Conservation (phyloP, 2,329 filamentous ascomycete species). For the Cladosporium colombiae region DNA sequence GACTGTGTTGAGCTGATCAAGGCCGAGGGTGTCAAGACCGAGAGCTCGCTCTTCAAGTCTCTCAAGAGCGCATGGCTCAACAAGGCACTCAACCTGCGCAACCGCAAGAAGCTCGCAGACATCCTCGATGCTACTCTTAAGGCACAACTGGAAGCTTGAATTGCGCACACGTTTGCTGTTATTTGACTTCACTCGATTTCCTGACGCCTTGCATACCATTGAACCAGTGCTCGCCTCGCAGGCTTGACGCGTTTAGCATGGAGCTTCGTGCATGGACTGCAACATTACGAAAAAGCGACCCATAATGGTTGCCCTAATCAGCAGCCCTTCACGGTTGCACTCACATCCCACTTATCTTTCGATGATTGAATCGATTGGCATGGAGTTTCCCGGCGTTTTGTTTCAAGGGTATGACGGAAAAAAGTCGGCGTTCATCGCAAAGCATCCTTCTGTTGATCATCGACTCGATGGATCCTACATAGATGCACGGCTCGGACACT, state of each 20-base stretch:
- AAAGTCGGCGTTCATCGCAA: slow-evolving; percentile 14
- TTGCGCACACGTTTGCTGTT: neutral
- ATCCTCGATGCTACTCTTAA: slow-evolving; percentile 54
- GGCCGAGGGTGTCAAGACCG: slow-evolving; percentile 44
- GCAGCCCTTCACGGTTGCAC: neutral
- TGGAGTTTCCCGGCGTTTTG: slow-evolving; percentile 14
- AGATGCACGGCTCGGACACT: neutral
- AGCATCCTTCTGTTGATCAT: neutral
- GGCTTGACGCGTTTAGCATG: slow-evolving; percentile 9
- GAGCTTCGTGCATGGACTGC: neutral
- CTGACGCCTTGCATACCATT: neutral
- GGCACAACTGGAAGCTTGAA: slow-evolving; percentile 50
- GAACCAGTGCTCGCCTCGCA: slow-evolving; percentile 4
- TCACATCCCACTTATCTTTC: neutral
- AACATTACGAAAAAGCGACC: neutral
- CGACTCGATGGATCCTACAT: neutral
- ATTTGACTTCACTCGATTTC: neutral
- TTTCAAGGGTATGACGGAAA: neutral
- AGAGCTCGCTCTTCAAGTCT: slow-evolving; percentile 51
- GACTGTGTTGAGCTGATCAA: slow-evolving; percentile 59
- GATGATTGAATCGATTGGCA: neutral
- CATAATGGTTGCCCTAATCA: slow-evolving; percentile 6
- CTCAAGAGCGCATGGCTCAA: slow-evolving; percentile 57
- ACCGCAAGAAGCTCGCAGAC: slow-evolving; percentile 57
- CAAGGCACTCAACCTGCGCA: slow-evolving; percentile 56